These are phyloP conservation scores for Fusarium sambucinum DNA, from an alignment of 2,329 filamentous ascomycete genomes.

Conservation along the genomic window DNA sequence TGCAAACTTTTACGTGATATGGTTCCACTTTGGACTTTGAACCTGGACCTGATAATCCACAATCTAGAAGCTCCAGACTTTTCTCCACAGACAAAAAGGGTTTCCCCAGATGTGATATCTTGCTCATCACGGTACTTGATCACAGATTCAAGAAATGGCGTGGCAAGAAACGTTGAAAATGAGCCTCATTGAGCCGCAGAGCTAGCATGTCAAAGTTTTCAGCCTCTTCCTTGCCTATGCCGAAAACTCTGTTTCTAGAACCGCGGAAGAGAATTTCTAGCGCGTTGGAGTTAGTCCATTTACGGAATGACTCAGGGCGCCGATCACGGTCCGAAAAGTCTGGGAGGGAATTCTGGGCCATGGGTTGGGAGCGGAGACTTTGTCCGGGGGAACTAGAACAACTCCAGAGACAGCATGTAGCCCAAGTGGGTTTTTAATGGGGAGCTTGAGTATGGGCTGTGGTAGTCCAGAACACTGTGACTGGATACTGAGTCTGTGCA, in stretches of 20 bases:
- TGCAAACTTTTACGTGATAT: constrained; percentile 43
- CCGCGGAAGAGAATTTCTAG: constrained; percentile 23
- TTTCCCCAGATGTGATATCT: constrained; percentile 7
- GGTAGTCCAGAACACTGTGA: not conserved
- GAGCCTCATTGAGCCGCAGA: constrained; percentile 20
- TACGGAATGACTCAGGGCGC: constrained; percentile 16
- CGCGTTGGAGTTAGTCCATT: not conserved
- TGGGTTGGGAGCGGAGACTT: not conserved
- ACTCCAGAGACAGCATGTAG: constrained; percentile 4
- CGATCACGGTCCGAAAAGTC: constrained; percentile 27
- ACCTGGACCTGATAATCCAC: not conserved
- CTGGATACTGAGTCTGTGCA: not conserved
- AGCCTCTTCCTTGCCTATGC: constrained; percentile 22
- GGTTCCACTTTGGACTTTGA: constrained; percentile 23
- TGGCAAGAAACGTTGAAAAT: not conserved
- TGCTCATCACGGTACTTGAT: not conserved
- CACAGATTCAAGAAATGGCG: not conserved
- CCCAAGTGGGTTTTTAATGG: not conserved
- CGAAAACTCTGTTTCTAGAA: constrained; percentile 26
- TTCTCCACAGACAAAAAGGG: constrained; percentile 15
- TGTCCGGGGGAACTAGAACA: constrained; percentile 24
- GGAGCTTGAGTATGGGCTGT: not conserved
- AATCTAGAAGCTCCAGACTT: constrained; percentile 16
- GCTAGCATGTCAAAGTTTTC: constrained; percentile 13
- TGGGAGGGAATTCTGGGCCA: constrained; percentile 5